Evolutionary conservation across 768 basidiomycete species (phyloP).

Genomic region (Trametes coccinea): DNA sequence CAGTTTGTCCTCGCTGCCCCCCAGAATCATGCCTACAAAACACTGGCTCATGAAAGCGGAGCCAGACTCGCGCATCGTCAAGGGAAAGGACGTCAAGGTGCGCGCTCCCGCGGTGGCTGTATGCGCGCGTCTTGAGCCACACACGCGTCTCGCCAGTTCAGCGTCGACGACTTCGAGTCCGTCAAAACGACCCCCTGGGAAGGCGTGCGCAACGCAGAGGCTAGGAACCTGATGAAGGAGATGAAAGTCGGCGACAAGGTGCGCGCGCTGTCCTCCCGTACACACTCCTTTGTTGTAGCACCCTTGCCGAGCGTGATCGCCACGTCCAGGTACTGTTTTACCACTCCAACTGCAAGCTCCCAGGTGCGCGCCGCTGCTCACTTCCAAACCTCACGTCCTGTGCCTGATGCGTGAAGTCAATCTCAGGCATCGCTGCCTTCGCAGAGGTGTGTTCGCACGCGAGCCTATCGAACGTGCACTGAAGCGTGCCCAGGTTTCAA

Average conservation of each 20-base stretch:
- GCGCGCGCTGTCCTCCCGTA: conserved; percentile 8
- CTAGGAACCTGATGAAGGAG: conserved; percentile 79
- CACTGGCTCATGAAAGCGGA: conserved; percentile 86
- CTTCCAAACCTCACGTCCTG: not conserved
- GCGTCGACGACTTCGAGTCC: conserved; percentile 81
- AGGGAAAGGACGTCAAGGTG: conserved; percentile 86
- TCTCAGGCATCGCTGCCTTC: conserved; percentile 73
- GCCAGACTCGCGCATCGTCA: conserved; percentile 80
- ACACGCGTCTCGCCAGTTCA: conserved; percentile 53
- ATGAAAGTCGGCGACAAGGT: conserved; percentile 80
- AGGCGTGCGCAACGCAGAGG: conserved; percentile 84
- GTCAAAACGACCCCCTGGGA: conserved; percentile 78
- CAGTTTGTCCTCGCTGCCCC: not conserved
- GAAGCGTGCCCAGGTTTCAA: conserved; percentile 53
- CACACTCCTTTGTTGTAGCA: conserved; percentile 1
- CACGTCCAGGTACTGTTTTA: conserved; percentile 74
- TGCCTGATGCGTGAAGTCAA: not conserved
- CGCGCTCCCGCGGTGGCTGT: conserved; percentile 27
- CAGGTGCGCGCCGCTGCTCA: conserved; percentile 48
- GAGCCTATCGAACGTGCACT: not conserved
- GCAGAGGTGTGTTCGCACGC: conserved; percentile 57
- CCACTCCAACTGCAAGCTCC: conserved; percentile 83
- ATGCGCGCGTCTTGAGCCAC: conserved; percentile 13
- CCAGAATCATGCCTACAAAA: conserved; percentile 23
- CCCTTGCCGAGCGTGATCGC: conserved; percentile 4